A percentile compares a stretch with the other conserved stretches of the same genome.
phyloP scores from a whole-genome alignment of 2,329 filamentous ascomycete species.

The Pestalotiopsis sp. region DNA sequence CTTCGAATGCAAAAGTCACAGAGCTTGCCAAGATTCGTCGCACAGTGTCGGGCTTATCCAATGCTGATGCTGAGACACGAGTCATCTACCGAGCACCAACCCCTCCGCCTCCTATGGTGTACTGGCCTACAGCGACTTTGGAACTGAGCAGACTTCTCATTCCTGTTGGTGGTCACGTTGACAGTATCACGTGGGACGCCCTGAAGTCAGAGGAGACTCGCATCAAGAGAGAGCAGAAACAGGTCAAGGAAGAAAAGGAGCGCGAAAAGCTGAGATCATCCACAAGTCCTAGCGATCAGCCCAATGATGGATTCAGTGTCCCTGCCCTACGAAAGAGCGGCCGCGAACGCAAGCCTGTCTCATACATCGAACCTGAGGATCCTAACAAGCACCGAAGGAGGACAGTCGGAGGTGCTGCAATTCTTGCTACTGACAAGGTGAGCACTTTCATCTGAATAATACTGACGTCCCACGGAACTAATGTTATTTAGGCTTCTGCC shows the following conservation, averaged over 20 bases:
- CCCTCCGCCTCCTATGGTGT: slow-evolving; percentile 77
- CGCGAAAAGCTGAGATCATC: neutral
- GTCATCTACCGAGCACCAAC: slow-evolving; percentile 50
- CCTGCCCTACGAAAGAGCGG: slow-evolving; percentile 62
- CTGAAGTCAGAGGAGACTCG: slow-evolving; percentile 70
- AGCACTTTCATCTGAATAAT: slow-evolving; percentile 14
- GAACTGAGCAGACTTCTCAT: slow-evolving; percentile 84
- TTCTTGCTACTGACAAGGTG: slow-evolving; percentile 48
- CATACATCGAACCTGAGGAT: slow-evolving; percentile 55
- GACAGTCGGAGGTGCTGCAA: slow-evolving; percentile 60
- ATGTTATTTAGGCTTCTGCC: slow-evolving; percentile 32
- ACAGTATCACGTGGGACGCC: slow-evolving; percentile 78
- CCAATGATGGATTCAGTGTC: slow-evolving; percentile 18
- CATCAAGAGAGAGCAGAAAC: slow-evolving; percentile 60
- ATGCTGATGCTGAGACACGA: slow-evolving; percentile 35
- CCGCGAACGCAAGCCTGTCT: slow-evolving; percentile 67
- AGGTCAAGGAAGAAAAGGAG: neutral
- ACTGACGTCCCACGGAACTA: slow-evolving; percentile 15
- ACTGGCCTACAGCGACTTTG: slow-evolving; percentile 82
- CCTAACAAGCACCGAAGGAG: slow-evolving; percentile 55
- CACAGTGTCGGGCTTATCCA: slow-evolving; percentile 57
- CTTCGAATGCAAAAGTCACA: slow-evolving; percentile 80
- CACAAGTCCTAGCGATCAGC: neutral
- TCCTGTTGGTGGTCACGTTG: slow-evolving; percentile 72
- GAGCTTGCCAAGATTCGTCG: slow-evolving; percentile 67